phyloP scores from a whole-genome alignment of 495 filamentous ascomycete species.

The Aspergillus coremiiformis region DNA sequence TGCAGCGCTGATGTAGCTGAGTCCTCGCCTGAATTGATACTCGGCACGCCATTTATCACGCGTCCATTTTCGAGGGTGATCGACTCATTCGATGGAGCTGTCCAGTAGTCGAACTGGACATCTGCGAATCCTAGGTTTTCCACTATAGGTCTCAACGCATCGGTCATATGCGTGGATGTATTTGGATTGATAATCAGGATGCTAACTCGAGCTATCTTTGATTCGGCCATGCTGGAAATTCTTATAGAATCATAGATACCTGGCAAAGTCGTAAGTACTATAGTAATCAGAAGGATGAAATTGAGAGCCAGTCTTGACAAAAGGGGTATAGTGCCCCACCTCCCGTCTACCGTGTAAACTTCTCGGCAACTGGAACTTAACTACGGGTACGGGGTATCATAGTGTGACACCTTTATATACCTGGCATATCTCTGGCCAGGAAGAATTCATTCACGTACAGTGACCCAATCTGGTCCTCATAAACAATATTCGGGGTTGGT shows the following conservation, averaged over 20 bases:
- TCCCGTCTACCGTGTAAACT: neutral
- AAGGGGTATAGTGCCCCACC: neutral
- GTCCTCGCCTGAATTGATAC: constrained; percentile 44
- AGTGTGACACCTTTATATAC: too few relatives aligned
- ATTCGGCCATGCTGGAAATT: constrained; percentile 14
- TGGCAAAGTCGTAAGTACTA: too few relatives aligned
- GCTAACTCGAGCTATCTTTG: constrained; percentile 15
- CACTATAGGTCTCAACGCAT: constrained; percentile 59
- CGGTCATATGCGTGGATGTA: constrained; percentile 75
- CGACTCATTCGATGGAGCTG: constrained; percentile 35
- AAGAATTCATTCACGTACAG: constrained; percentile 45
- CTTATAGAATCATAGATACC: neutral
- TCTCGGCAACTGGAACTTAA: neutral
- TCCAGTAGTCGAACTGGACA: constrained; percentile 50
- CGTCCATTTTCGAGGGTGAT: constrained; percentile 24
- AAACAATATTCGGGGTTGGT: constrained; percentile 15
- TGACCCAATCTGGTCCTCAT: constrained; percentile 21
- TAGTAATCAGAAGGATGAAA: too few relatives aligned
- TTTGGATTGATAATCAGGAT: constrained; percentile 92
- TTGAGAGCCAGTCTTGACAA: too few relatives aligned
- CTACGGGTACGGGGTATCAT: too few relatives aligned
- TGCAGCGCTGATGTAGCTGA: constrained; percentile 48
- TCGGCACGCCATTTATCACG: constrained; percentile 26
- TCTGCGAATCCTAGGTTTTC: constrained; percentile 39
- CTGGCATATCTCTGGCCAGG: too few relatives aligned